Conservation (phyloP, 2,329 filamentous ascomycete species). For the Cladobotryum mycophilum region DNA sequence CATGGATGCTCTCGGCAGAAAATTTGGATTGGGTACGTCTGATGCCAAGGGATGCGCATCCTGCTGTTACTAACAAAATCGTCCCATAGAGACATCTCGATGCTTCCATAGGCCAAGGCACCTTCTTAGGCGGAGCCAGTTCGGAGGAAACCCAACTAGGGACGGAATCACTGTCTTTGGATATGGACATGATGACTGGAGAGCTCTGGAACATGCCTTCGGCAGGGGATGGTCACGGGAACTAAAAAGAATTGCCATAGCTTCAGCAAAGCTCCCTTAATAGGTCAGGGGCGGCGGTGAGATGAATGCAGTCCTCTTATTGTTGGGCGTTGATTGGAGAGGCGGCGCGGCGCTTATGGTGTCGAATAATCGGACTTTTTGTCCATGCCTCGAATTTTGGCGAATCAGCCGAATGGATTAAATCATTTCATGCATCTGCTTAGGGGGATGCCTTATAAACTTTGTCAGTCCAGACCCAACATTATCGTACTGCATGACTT, state of each 20-base stretch:
- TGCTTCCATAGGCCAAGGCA: slow-evolving; percentile 24
- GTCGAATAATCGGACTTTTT: too few relatives aligned
- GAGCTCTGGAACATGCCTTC: slow-evolving; percentile 18
- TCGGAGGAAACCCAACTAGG: slow-evolving; percentile 23
- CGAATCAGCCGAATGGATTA: too few relatives aligned
- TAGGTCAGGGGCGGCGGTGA: too few relatives aligned
- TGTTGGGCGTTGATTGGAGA: too few relatives aligned
- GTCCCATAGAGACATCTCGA: slow-evolving; percentile 20
- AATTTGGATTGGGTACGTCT: slow-evolving; percentile 35
- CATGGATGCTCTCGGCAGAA: slow-evolving; percentile 29
- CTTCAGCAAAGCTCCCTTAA: too few relatives aligned
- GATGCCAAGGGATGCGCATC: neutral
- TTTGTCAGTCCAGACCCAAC: too few relatives aligned
- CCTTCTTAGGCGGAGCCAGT: slow-evolving; percentile 18
- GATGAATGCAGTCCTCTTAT: too few relatives aligned
- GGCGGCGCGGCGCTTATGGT: too few relatives aligned
- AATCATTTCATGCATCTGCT: too few relatives aligned
- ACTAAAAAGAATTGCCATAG: neutral
- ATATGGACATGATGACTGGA: slow-evolving; percentile 20
- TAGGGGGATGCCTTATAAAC: too few relatives aligned
- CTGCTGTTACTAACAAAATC: neutral
- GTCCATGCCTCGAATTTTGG: too few relatives aligned
- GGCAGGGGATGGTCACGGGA: slow-evolving; percentile 4
- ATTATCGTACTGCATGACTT: too few relatives aligned
- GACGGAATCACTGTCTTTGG: slow-evolving; percentile 23